Conservation (phyloP, 202 grass and related monocot species). For the Eragrostis tef region DNA sequence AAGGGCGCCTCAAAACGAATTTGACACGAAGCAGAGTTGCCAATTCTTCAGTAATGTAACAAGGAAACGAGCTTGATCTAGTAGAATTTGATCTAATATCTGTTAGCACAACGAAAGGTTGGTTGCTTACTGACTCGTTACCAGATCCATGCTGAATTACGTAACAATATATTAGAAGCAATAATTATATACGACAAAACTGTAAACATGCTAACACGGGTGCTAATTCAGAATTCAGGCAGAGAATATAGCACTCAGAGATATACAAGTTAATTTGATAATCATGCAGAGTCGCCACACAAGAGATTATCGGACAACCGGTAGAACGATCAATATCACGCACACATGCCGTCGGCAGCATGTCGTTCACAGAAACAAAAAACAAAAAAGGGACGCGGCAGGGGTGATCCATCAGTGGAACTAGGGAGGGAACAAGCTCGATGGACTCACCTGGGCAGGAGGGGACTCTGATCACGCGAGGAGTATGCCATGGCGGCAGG, state of each 20-base stretch:
- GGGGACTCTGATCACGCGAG: slow-evolving; percentile 54
- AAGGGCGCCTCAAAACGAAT: not conserved
- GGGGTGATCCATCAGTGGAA: not conserved
- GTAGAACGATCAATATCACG: not conserved
- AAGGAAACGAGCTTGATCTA: not conserved
- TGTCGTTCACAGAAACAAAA: no score
- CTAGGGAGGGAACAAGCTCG: not conserved
- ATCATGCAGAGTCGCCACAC: not conserved
- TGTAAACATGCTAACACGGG: not conserved
- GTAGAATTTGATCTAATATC: not conserved
- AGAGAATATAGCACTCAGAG: not conserved
- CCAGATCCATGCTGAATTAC: no score
- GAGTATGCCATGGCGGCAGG: slow-evolving; percentile 49
- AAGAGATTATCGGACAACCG: not conserved
- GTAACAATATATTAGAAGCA: no score
- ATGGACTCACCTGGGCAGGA: slow-evolving; percentile 59
- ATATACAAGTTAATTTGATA: not conserved
- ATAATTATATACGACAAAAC: no score
- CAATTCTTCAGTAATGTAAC: not conserved
- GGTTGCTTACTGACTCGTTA: not conserved
- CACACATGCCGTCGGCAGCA: no score
- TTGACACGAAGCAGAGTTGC: not conserved
- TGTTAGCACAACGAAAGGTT: not conserved
- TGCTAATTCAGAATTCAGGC: not conserved
- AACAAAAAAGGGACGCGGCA: no score